A percentile compares a stretch with the other conserved stretches of the same genome.
phyloP scores from a whole-genome alignment of 2,329 filamentous ascomycete genomes.

The Penicillium sp. region DNA sequence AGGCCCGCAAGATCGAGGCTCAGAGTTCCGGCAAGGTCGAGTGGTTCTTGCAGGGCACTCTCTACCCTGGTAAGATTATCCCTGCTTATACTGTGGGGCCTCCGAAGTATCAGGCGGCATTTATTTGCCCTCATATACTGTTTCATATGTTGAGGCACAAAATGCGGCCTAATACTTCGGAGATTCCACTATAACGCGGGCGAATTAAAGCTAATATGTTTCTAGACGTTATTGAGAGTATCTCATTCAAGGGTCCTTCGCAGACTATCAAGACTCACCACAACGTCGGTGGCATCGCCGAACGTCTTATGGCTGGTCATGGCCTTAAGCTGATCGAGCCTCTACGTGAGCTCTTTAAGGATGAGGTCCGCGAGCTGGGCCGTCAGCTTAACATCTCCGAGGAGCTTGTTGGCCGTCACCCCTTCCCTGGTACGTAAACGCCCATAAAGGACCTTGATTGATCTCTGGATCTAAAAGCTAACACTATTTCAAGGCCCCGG shows the following conservation, averaged over 20 bases:
- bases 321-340: slow-evolving; percentile 62
- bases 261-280: slow-evolving; percentile 69
- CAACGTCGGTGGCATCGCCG: slow-evolving; percentile 67
- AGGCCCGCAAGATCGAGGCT: slow-evolving; percentile 47
- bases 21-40: slow-evolving; percentile 61
- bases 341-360: slow-evolving; percentile 77
- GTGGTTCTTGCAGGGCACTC: slow-evolving; percentile 83
- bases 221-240: slow-evolving; percentile 49
- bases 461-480: not conserved
- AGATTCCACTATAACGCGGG: slow-evolving; percentile 35
- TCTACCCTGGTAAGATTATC: slow-evolving; percentile 59
- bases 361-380: slow-evolving; percentile 71
- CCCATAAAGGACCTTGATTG: no score
- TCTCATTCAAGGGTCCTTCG: slow-evolving; percentile 70
- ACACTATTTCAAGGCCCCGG: slow-evolving; percentile 54
- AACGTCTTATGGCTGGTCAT: slow-evolving; percentile 49
- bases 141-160: no score
- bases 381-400: slow-evolving; percentile 69
- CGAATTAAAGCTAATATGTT: not conserved
- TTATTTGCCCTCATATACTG: no score
- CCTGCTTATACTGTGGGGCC: no score
- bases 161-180: no score
- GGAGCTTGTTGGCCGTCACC: slow-evolving; percentile 71
- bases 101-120: no score
- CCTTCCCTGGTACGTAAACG: slow-evolving; percentile 50